phyloP scores from a whole-genome alignment of 108 stramenopile species.

The Nannochloropsis gaditana region DNA sequence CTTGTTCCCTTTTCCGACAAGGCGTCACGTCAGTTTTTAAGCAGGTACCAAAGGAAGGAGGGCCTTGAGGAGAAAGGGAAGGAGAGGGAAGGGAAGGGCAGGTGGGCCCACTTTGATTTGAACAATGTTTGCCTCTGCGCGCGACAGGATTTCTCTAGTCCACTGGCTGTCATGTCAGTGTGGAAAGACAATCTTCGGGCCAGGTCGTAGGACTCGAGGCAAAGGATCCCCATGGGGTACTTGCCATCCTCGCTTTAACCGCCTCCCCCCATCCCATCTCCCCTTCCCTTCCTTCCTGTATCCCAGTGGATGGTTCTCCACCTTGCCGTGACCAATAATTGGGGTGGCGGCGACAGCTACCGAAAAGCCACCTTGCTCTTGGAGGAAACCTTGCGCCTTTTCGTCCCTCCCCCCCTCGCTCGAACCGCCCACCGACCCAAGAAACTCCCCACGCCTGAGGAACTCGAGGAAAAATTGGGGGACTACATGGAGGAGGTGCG shows the following conservation, averaged over 20 bases:
- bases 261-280: neutral
- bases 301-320: slow-evolving; percentile 13
- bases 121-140: too few species aligned
- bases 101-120: too few species aligned
- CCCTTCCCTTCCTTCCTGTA: neutral
- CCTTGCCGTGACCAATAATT: neutral
- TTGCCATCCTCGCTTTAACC: neutral
- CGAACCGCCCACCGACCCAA: neutral
- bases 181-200: too few species aligned
- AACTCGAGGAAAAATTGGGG: neutral
- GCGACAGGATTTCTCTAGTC: too few species aligned
- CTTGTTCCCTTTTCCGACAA: neutral
- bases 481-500: slow-evolving; percentile 14
- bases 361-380: neutral
- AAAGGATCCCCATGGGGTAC: too few species aligned
- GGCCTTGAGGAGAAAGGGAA: neutral
- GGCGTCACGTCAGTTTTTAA: slow-evolving; percentile 1
- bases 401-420: neutral
- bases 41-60: neutral
- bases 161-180: too few species aligned
- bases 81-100: neutral
- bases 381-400: neutral
- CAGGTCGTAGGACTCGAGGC: too few species aligned
- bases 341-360: slow-evolving; percentile 7
- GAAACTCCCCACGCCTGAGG: neutral